These are phyloP conservation scores for Aspergillus diversus DNA, from an alignment of 495 filamentous ascomycete genomes.

Conservation along the genomic window DNA sequence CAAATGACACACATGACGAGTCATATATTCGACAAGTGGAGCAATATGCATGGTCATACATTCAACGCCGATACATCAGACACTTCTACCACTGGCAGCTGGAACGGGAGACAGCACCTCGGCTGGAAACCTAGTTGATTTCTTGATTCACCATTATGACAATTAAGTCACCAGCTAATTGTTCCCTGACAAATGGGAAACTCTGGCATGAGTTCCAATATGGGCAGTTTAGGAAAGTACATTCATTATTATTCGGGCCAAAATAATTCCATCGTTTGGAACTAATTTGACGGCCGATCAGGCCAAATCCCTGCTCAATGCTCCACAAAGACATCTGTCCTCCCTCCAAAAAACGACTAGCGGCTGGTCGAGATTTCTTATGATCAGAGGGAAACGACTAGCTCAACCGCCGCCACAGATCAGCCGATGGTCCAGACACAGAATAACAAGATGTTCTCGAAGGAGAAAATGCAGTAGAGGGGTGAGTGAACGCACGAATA, in stretches of 20 bases:
- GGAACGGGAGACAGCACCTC: background rate
- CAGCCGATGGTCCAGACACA: background rate
- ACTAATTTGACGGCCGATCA: background rate
- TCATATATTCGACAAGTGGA: constrained; percentile 13
- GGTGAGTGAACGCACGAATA: background rate
- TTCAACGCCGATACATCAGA: constrained; percentile 18
- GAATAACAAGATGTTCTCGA: background rate
- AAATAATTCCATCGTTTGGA: background rate
- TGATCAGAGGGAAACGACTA: background rate
- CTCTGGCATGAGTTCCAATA: background rate
- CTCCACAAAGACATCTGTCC: background rate
- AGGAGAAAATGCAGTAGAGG: background rate
- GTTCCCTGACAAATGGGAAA: background rate
- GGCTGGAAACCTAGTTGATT: constrained; percentile 1
- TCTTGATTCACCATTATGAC: background rate
- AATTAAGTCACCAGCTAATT: background rate
- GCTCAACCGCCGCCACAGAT: background rate
- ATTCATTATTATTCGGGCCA: background rate
- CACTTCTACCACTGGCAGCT: background rate
- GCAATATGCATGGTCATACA: constrained; percentile 6
- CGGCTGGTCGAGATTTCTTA: background rate
- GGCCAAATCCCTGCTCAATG: background rate
- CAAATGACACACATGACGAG: constrained; percentile 9
- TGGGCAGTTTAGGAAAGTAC: background rate
- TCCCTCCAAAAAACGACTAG: background rate